Conservation (phyloP, 2,329 filamentous ascomycete genomes). For the Trichoderma breve region DNA sequence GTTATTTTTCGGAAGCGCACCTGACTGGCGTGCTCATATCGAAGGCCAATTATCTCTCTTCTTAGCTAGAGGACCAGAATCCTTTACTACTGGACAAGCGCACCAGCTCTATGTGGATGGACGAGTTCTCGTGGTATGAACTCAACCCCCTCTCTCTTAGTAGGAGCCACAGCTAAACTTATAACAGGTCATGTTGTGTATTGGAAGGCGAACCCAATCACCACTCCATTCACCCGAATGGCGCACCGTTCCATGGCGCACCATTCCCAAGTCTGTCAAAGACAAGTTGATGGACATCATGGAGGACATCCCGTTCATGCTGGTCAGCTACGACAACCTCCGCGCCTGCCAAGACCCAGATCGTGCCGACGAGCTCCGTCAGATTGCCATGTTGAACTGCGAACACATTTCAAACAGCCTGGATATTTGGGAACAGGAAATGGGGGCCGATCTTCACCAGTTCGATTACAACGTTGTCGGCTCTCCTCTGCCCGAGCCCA, state of each 20-base stretch:
- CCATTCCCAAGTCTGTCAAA: slow-evolving; percentile 29
- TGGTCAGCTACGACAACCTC: slow-evolving; percentile 31
- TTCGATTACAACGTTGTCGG: slow-evolving; percentile 20
- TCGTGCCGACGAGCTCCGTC: slow-evolving; percentile 13
- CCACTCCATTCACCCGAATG: slow-evolving; percentile 32
- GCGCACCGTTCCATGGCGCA: slow-evolving; percentile 34
- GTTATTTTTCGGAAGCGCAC: slow-evolving; percentile 17
- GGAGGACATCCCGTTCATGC: slow-evolving; percentile 30
- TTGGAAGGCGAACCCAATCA: slow-evolving; percentile 25
- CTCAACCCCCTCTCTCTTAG: too few species aligned
- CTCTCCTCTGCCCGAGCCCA: slow-evolving; percentile 17
- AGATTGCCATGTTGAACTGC: slow-evolving; percentile 18
- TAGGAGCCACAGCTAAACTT: neutral
- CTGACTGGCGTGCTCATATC: slow-evolving; percentile 22
- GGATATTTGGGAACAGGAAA: slow-evolving; percentile 21
- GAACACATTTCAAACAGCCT: slow-evolving; percentile 13
- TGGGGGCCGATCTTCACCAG: slow-evolving; percentile 10
- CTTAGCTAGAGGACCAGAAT: slow-evolving; percentile 20
- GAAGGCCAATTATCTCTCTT: slow-evolving; percentile 24
- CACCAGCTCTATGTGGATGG: slow-evolving; percentile 27
- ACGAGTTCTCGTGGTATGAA: slow-evolving; percentile 25
- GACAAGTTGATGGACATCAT: slow-evolving; percentile 34
- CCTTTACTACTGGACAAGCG: slow-evolving; percentile 20
- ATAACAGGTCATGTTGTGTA: slow-evolving; percentile 20
- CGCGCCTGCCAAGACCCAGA: slow-evolving; percentile 17